Conservation (phyloP, 495 filamentous ascomycete species). For the Hyaloscypha variabilis region DNA sequence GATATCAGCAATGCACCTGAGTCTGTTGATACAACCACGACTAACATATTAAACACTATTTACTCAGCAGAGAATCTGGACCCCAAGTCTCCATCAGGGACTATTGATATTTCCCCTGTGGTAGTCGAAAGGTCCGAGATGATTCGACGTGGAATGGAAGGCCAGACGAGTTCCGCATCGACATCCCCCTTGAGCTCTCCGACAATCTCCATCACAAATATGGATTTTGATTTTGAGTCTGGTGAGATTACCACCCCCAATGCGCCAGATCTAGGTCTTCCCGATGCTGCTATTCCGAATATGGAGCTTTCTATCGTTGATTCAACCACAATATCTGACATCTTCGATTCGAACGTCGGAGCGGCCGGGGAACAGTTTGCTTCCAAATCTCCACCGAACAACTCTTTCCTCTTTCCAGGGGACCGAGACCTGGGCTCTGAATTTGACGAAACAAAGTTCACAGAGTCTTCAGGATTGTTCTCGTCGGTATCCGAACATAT, state of each 20-base stretch:
- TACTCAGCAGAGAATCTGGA: neutral
- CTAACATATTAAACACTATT: too few species aligned
- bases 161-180: neutral
- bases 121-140: neutral
- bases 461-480: too few species aligned
- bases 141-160: neutral
- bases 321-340: neutral
- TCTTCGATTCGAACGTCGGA: neutral
- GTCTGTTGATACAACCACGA: too few species aligned
- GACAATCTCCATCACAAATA: neutral
- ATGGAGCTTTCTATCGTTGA: neutral
- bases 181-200: neutral
- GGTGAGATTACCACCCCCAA: neutral
- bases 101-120: too few species aligned
- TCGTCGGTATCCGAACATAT: neutral
- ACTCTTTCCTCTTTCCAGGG: neutral
- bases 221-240: neutral
- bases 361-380: neutral
- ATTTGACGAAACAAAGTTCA: too few species aligned
- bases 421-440: too few species aligned
- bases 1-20: too few species aligned
- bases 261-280: neutral
- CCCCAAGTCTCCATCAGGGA: too few species aligned
- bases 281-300: neutral
- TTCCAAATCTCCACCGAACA: neutral